Conservation (phyloP, 495 filamentous ascomycete species). For the Podospora didyma region DNA sequence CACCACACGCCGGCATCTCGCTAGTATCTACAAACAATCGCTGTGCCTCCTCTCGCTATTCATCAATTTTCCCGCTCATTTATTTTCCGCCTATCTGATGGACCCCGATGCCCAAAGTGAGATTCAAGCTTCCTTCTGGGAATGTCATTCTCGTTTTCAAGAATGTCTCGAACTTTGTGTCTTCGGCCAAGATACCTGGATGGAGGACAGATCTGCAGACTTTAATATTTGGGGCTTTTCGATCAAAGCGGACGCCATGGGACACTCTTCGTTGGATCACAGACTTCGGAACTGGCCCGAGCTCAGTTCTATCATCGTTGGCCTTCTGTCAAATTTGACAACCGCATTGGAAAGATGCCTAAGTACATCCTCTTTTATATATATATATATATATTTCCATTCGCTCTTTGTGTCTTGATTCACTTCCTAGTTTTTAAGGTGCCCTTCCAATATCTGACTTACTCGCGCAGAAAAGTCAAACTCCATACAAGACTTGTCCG, state of each 20-base stretch:
- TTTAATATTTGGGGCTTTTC: background rate
- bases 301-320: background rate
- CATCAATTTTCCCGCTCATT: no score
- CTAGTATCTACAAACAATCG: no score
- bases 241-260: background rate
- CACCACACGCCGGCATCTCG: no score
- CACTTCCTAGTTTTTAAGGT: no score
- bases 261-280: background rate
- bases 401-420: background rate
- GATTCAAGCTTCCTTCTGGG: background rate
- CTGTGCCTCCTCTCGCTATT: no score
- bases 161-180: background rate
- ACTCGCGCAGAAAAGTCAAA: background rate
- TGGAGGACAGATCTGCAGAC: background rate
- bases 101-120: background rate
- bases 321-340: background rate
- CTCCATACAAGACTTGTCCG: background rate
- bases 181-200: background rate
- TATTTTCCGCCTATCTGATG: background rate
- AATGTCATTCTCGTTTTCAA: background rate
- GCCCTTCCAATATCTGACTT: background rate
- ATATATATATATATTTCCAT: no score
- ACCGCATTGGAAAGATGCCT: background rate
- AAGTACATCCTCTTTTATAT: no score
- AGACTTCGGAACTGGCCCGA: constrained; percentile 1